Conservation (phyloP, 2,329 filamentous ascomycete species). For the Shiraia sp. region DNA sequence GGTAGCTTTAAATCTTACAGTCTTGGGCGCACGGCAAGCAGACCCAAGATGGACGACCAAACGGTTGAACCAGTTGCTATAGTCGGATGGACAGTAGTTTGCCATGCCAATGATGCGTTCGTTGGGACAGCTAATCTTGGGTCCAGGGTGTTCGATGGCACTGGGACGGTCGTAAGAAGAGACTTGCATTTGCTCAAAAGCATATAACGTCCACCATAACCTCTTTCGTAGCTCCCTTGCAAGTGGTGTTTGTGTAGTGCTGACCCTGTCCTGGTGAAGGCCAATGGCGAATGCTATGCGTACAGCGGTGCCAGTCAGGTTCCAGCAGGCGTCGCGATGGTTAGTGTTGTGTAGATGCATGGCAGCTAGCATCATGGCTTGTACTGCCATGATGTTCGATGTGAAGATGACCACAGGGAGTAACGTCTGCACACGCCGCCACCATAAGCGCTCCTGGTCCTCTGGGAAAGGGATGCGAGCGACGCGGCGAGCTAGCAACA, state of each 20-base stretch:
- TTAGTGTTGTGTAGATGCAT: conserved; percentile 53
- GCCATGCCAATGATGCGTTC: conserved; percentile 43
- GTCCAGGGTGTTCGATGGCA: conserved; percentile 46
- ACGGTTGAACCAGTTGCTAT: conserved; percentile 44
- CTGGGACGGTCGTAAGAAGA: conserved; percentile 51
- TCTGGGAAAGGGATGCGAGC: conserved; percentile 38
- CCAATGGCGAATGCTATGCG: conserved; percentile 52
- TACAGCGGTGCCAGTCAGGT: conserved; percentile 49
- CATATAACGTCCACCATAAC: conserved; percentile 58
- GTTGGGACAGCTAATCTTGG: conserved; percentile 41
- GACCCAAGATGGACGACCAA: conserved; percentile 44
- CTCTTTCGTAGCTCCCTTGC: conserved; percentile 52
- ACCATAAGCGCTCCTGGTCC: conserved; percentile 48
- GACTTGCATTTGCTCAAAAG: conserved; percentile 53
- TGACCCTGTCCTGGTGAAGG: conserved; percentile 48
- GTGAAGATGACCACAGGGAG: conserved; percentile 50
- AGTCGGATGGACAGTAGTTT: conserved; percentile 41
- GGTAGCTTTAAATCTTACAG: conserved; percentile 25
- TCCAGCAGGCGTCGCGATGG: conserved; percentile 51
- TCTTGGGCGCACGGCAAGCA: conserved; percentile 45
- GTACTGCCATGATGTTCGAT: conserved; percentile 48
- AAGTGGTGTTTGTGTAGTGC: conserved; percentile 40
- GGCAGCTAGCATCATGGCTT: conserved; percentile 49
- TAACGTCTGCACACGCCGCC: conserved; percentile 46
- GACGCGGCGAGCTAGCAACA: conserved; percentile 46